phyloP scores from a whole-genome alignment of 2,329 filamentous ascomycete genomes.

The Fusarium tanahbumbuense region DNA sequence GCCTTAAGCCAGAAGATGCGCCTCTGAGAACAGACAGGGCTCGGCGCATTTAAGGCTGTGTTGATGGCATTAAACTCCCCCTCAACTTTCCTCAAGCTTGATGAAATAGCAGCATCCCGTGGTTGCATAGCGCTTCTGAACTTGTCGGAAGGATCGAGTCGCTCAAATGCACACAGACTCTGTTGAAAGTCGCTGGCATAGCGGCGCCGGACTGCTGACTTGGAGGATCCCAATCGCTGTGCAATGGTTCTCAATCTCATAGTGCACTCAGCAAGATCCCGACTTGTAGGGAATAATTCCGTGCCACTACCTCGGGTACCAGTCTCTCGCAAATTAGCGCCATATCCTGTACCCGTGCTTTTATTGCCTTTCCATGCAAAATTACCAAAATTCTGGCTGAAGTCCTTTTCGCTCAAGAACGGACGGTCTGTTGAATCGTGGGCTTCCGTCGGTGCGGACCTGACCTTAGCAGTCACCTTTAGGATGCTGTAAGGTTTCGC shows the following conservation, averaged over 20 bases:
- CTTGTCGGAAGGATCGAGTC: slow-evolving; percentile 5
- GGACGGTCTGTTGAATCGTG: slow-evolving; percentile 12
- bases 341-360: neutral
- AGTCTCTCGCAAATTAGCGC: neutral
- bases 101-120: slow-evolving; percentile 14
- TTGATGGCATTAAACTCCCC: slow-evolving; percentile 15
- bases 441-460: neutral
- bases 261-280: slow-evolving; percentile 6
- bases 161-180: slow-evolving; percentile 37
- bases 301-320: neutral
- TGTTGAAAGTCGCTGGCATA: slow-evolving; percentile 40
- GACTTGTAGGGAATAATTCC: slow-evolving; percentile 7
- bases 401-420: slow-evolving; percentile 18
- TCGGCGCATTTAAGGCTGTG: slow-evolving; percentile 18
- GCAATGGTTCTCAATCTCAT: slow-evolving; percentile 24
- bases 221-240: slow-evolving; percentile 16
- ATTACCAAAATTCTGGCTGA: neutral
- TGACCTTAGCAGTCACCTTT: neutral
- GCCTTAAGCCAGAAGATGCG: slow-evolving; percentile 41
- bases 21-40: slow-evolving; percentile 12
- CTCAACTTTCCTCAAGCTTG: slow-evolving; percentile 6
- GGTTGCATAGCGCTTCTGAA: slow-evolving; percentile 1
- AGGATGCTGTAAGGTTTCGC: slow-evolving; percentile 27
- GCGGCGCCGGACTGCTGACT: slow-evolving; percentile 31
- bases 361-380: slow-evolving; percentile 11